These are phyloP conservation scores for Grammothele lineata DNA, from an alignment of 768 basidiomycete genomes.

Conservation along the genomic window DNA sequence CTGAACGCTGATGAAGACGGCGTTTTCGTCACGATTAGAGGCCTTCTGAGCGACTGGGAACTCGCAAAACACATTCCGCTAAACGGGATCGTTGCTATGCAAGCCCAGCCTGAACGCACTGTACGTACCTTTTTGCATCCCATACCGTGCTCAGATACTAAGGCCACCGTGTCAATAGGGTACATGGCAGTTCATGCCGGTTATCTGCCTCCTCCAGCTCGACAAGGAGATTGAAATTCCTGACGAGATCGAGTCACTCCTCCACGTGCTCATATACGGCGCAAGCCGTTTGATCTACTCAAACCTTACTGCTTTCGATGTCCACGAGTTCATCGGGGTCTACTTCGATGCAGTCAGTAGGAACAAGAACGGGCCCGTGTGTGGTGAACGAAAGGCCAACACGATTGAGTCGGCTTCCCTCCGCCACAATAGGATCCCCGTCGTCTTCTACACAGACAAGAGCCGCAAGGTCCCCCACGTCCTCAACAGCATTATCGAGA, in stretches of 20 bases:
- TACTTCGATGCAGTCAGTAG: too few relatives aligned
- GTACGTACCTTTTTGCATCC: neutral
- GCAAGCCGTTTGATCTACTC: neutral
- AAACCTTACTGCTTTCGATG: neutral
- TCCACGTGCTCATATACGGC: conserved; percentile 1
- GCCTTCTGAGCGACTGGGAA: conserved; percentile 1
- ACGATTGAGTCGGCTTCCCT: too few relatives aligned
- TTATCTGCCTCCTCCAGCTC: neutral
- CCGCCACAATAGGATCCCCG: neutral
- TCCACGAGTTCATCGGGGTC: too few relatives aligned
- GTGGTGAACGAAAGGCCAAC: too few relatives aligned
- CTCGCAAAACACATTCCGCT: neutral
- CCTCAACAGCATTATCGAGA: too few relatives aligned
- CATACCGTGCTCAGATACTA: neutral
- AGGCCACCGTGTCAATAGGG: neutral
- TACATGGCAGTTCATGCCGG: conserved; percentile 6
- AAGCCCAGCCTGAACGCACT: neutral
- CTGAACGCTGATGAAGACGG: neutral
- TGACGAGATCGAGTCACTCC: conserved; percentile 6
- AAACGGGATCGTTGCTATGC: too few relatives aligned
- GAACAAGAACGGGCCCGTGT: too few relatives aligned
- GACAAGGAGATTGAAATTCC: neutral
- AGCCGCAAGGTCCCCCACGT: too few relatives aligned
- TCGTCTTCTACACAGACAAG: too few relatives aligned
- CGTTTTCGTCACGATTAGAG: neutral